A percentile compares a stretch with the other conserved stretches of the same genome.
Conservation (phyloP, 1,139 yeast genomes). For the Scheffersomyces cryptocercus region DNA sequence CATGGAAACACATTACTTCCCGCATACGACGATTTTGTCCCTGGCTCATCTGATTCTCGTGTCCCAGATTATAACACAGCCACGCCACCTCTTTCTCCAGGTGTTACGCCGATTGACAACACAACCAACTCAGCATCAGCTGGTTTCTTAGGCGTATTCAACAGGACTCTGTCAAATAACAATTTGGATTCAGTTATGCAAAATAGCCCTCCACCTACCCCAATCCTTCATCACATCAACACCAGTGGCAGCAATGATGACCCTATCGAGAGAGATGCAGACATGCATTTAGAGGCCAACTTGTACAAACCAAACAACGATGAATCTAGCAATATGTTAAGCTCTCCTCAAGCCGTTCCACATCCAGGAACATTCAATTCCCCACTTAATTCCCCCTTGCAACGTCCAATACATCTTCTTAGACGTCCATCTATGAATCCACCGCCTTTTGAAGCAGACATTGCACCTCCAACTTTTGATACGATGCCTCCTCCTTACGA, state of each 20-base stretch:
- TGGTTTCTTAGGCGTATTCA: conserved; percentile 7
- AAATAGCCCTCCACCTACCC: conserved; percentile 1
- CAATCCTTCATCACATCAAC: conserved; percentile 30
- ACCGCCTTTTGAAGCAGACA: conserved; percentile 42
- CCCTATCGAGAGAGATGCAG: conserved; percentile 41
- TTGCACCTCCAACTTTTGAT: conserved; percentile 28
- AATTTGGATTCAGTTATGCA: conserved; percentile 2
- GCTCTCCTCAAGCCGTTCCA: conserved; percentile 63
- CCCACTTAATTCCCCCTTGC: conserved; percentile 36
- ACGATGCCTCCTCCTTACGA: conserved; percentile 43
- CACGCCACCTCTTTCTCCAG: conserved; percentile 53
- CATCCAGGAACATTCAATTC: conserved; percentile 39
- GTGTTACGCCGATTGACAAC: conserved; percentile 49
- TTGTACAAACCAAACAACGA: conserved; percentile 58
- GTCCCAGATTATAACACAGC: conserved; percentile 24
- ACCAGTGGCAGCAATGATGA: conserved; percentile 30
- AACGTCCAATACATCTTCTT: conserved; percentile 36
- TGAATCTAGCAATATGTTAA: conserved; percentile 23
- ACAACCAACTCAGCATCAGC: conserved; percentile 7
- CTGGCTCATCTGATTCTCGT: conserved; percentile 13
- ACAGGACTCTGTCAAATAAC: conserved; percentile 6
- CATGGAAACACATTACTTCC: conserved; percentile 74
- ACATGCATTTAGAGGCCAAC: conserved; percentile 58
- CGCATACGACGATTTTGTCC: conserved; percentile 42
- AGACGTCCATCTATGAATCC: conserved; percentile 43